Evolutionary conservation across 2,329 filamentous ascomycete genomes (phyloP).

Genomic region (Penicillium fuscoglaucum): DNA sequence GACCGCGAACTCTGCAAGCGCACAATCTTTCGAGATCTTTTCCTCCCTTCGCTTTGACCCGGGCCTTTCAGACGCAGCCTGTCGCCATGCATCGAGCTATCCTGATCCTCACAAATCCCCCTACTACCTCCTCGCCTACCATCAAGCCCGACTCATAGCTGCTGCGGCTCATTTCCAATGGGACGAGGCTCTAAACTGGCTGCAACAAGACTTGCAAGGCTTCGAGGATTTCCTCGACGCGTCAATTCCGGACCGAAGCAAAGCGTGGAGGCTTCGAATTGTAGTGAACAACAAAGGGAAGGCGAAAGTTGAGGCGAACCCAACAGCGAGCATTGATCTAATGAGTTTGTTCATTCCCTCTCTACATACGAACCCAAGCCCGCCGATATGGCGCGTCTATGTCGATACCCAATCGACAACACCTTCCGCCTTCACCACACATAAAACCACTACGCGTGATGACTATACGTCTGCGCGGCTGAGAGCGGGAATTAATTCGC

Average conservation of each 20-base stretch:
- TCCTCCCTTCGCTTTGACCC: constrained; percentile 73
- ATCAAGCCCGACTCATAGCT: constrained; percentile 74
- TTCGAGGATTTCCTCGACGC: constrained; percentile 32
- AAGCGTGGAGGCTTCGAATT: constrained; percentile 43
- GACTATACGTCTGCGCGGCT: constrained; percentile 70
- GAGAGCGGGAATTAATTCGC: constrained; percentile 56
- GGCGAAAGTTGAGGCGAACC: constrained; percentile 35
- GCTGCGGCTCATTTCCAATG: constrained; percentile 54
- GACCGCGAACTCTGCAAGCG: constrained; percentile 9
- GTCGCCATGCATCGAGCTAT: constrained; percentile 35
- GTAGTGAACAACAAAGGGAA: constrained; percentile 33
- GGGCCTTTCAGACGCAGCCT: constrained; percentile 46
- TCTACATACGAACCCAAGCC: constrained; percentile 6
- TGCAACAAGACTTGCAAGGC: constrained; percentile 32
- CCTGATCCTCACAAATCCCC: constrained; percentile 52
- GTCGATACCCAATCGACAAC: constrained; percentile 55
- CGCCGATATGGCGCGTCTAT: constrained; percentile 49
- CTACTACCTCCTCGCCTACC: constrained; percentile 77
- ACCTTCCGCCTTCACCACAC: constrained; percentile 69
- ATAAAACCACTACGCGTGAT: constrained; percentile 77
- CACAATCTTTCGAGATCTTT: constrained; percentile 59
- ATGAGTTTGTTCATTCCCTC: constrained; percentile 31
- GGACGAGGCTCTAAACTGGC: constrained; percentile 33
- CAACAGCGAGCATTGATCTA: constrained; percentile 28
- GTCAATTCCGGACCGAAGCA: constrained; percentile 34